These are phyloP conservation scores for Zanthoxylum bungeanum DNA, from an alignment of 345 rosid species.

Conservation along the genomic window DNA sequence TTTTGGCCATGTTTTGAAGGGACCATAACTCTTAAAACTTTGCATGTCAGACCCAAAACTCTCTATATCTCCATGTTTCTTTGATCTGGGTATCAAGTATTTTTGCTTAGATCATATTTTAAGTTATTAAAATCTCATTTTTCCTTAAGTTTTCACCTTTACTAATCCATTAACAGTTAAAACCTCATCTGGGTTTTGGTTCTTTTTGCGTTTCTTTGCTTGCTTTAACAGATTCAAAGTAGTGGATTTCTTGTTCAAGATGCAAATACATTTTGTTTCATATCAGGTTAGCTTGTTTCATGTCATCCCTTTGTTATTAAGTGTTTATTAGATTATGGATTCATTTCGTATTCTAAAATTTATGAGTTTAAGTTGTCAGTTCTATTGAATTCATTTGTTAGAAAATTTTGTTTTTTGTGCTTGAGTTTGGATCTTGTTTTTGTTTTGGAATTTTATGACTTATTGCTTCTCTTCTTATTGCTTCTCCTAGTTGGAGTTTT, in stretches of 20 bases:
- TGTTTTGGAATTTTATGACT: neutral
- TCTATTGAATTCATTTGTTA: conserved; percentile 6
- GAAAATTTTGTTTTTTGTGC: conserved; percentile 1
- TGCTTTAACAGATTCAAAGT: conserved; percentile 29
- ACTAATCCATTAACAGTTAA: neutral
- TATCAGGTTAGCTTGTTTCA: conserved; percentile 32
- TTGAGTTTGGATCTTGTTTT: conserved; percentile 19
- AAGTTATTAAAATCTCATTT: conserved; percentile 13
- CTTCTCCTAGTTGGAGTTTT: neutral
- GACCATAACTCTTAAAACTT: conserved; percentile 3
- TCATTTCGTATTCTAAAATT: neutral
- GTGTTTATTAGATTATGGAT: conserved; percentile 4
- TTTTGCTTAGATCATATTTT: conserved; percentile 28
- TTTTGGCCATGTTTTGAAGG: conserved; percentile 14
- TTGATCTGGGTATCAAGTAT: conserved; percentile 39
- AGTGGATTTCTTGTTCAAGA: conserved; percentile 30
- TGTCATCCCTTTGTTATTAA: neutral
- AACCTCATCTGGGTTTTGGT: conserved; percentile 23
- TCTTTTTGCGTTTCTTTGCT: conserved; percentile 16
- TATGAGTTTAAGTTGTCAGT: conserved; percentile 16
- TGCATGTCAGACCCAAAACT: conserved; percentile 14
- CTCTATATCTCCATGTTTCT: conserved; percentile 31
- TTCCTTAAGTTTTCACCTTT: conserved; percentile 15
- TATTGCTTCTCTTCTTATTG: no score
- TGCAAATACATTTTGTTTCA: conserved; percentile 25